These are phyloP conservation scores for Calcarisporium arbuscula DNA, from an alignment of 2,329 filamentous ascomycete species.

Conservation along the genomic window DNA sequence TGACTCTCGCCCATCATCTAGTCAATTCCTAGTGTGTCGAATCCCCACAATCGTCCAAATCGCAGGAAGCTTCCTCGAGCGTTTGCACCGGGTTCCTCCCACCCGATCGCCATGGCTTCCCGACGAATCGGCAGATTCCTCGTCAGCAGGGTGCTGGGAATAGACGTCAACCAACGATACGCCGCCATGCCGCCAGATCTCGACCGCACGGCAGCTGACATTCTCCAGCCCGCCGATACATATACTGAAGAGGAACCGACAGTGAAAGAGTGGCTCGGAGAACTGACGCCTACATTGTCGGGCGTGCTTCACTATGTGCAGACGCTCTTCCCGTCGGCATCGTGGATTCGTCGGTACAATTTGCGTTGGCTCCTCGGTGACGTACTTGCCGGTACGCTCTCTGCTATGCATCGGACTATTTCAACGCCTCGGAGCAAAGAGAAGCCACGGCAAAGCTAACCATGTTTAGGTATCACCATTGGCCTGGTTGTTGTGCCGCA, in stretches of 20 bases:
- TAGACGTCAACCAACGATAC: constrained; percentile 23
- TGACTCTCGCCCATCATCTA: too few species aligned
- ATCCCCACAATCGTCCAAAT: too few species aligned
- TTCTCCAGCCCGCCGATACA: constrained; percentile 19
- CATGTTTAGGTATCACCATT: constrained; percentile 26
- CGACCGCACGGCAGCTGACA: constrained; percentile 16
- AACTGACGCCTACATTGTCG: constrained; percentile 42
- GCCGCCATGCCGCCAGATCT: constrained; percentile 18
- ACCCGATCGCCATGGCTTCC: constrained; percentile 5
- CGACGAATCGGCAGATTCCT: constrained; percentile 12
- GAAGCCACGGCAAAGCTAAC: neutral
- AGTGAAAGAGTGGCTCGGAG: constrained; percentile 52
- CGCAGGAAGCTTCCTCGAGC: too few species aligned
- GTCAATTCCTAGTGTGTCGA: too few species aligned
- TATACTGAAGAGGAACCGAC: constrained; percentile 62
- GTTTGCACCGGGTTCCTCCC: too few species aligned
- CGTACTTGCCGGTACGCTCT: constrained; percentile 57
- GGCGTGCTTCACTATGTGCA: constrained; percentile 45
- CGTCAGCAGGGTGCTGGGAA: constrained; percentile 22
- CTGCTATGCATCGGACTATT: neutral
- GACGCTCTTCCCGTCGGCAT: constrained; percentile 56
- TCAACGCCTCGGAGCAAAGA: neutral
- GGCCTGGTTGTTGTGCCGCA: constrained; percentile 74
- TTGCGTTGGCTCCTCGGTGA: constrained; percentile 67
- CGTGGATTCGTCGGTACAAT: constrained; percentile 68